Percentiles rank a stretch among this genome's conserved stretches.
phyloP scores from a whole-genome alignment of 106 monocot genomes.

The Narthecium ossifragum region DNA sequence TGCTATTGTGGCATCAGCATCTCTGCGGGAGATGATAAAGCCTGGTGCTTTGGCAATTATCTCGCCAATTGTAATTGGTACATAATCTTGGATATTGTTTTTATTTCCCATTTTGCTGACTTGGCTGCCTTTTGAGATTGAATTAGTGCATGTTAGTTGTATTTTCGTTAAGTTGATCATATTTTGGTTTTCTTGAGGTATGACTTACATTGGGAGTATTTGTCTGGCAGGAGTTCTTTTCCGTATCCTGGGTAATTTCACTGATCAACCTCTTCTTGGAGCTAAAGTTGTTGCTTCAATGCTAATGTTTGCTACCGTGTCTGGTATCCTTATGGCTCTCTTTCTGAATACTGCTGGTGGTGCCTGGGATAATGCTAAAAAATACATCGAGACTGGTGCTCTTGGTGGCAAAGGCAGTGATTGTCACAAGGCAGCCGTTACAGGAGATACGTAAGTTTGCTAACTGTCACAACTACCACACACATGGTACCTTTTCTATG shows the following conservation, averaged over 20 bases:
- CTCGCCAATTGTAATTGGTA: constrained; percentile 79
- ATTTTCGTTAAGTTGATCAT: too few species aligned
- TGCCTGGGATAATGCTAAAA: constrained; percentile 99
- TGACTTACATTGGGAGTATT: too few species aligned
- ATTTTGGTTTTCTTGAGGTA: too few species aligned
- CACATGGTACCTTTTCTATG: neutral
- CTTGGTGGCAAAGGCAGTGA: constrained; percentile 98
- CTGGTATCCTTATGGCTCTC: constrained; percentile 97
- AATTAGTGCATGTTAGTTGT: neutral
- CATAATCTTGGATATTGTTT: constrained; percentile 12
- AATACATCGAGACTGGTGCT: constrained; percentile 95
- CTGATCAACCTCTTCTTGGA: constrained; percentile 81
- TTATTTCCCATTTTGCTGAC: neutral
- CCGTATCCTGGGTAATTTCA: constrained; percentile 68
- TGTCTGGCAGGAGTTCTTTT: constrained; percentile 68
- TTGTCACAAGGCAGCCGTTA: constrained; percentile 90
- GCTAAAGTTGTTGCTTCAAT: constrained; percentile 95
- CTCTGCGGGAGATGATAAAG: constrained; percentile 95
- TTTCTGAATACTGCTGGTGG: constrained; percentile 97
- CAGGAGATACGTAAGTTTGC: constrained; percentile 93
- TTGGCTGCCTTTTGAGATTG: neutral
- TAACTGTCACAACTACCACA: neutral
- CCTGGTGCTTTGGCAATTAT: constrained; percentile 91
- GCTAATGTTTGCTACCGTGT: constrained; percentile 98
- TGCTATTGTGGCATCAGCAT: constrained; percentile 96